Base-by-base conservation (phyloP, 1,139 yeast genomes). In the Trichomonascaceae sp. region DNA sequence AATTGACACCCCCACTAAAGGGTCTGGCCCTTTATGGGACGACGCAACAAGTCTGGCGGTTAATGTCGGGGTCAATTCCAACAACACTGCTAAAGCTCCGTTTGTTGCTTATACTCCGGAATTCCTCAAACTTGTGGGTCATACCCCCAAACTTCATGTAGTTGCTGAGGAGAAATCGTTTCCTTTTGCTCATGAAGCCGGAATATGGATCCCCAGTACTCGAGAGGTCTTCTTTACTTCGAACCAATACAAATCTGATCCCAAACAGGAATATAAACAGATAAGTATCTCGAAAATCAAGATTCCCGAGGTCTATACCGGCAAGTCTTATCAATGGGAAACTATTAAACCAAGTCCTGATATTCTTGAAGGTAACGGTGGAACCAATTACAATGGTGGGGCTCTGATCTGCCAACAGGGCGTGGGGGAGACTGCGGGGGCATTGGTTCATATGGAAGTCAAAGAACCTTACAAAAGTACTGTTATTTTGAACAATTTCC, bases 121-220 rank as follows among this genome's bases (percentile, higher is more conserved):
- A 36, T 59, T 52, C 39, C 48, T 49, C 19, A 18, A 46, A 19
- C 54, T 57, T 4, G 32, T 54, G 15, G 58, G 59, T 15, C 50
- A 44, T 1, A 15, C 43, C 22, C 60, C 60, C 2, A 17, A 47
- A n/a, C 53, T 58, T 19, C 45, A 48, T 22, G 24, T 58, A 6
- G 52, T 58, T 38, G 59, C 59, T 4, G 53, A 55, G 30, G 55
- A 57, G 24, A 45, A 32, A n/a, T 43, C 19, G 2, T 58, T 53
- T 19, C 30, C 30, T 18, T 62, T 60, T 53, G 66, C 66, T 1
- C 66, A 62, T 50, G 65, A 62, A 46, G 66, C 65, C 9, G 65
- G 65, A 2, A 58, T 61, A 9, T 62, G 61, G 63, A 51, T 59
- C 27, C 61, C 63, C 1, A 41, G 50, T 4, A 50, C 56, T 1